Conservation (phyloP, 129 eudicot species). For the Silybum marianum region DNA sequence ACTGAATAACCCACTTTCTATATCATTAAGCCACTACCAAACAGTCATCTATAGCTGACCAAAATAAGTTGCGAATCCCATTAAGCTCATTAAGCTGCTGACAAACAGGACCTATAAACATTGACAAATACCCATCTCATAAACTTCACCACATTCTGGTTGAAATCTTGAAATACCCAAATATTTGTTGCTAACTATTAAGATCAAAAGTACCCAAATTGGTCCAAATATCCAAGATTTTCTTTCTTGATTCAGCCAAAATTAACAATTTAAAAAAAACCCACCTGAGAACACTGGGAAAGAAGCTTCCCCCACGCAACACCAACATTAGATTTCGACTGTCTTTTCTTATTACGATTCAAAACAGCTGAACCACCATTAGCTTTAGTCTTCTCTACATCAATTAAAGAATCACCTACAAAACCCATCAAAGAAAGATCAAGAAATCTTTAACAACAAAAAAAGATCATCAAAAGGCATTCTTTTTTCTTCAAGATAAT, state of each 20-base stretch:
- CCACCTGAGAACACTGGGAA: constrained; percentile 81
- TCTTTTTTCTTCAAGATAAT: not conserved
- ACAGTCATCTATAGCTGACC: too few relatives aligned
- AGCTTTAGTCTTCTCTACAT: constrained; percentile 50
- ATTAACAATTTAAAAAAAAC: not conserved
- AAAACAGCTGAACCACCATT: constrained; percentile 33
- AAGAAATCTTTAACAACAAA: not conserved
- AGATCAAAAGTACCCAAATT: not conserved
- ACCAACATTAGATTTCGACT: constrained; percentile 50
- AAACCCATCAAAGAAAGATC: too few relatives aligned
- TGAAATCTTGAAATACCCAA: not conserved
- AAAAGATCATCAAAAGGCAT: not conserved
- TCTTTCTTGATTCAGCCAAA: not conserved
- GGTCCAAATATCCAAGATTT: not conserved
- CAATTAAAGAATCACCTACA: constrained; percentile 44
- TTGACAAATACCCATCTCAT: not conserved
- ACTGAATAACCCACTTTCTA: too few relatives aligned
- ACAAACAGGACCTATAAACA: not conserved
- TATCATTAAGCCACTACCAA: too few relatives aligned
- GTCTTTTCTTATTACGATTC: constrained; percentile 58
- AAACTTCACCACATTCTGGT: not conserved
- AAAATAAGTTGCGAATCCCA: too few relatives aligned
- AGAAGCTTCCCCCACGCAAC: constrained; percentile 92
- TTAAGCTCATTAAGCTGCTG: too few relatives aligned
- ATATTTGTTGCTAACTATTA: not conserved